Conservation (phyloP, 441 rosid genomes). For the Gossypium gossypioides region DNA sequence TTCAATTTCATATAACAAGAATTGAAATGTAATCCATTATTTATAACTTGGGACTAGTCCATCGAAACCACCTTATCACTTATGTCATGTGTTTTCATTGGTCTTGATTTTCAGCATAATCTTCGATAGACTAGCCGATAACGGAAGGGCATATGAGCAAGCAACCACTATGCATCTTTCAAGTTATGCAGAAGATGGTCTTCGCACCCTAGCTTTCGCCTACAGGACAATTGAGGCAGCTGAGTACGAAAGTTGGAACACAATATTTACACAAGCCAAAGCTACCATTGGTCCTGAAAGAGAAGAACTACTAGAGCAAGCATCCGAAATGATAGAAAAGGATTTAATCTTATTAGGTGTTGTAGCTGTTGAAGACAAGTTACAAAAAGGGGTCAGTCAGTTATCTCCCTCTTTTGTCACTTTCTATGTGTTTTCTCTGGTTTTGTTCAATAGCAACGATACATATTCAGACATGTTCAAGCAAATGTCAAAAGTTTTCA, state of each 20-base stretch:
- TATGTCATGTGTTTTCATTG: background rate
- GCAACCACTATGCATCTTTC: slow-evolving; percentile 44
- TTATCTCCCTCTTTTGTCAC: background rate
- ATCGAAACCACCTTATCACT: background rate
- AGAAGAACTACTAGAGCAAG: slow-evolving; percentile 53
- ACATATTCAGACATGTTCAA: background rate
- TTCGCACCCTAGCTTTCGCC: slow-evolving; percentile 80
- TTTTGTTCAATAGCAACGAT: background rate
- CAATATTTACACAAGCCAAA: slow-evolving; percentile 44
- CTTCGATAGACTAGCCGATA: slow-evolving; percentile 49
- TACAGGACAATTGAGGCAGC: slow-evolving; percentile 35
- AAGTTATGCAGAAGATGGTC: slow-evolving; percentile 57
- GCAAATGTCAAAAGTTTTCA: background rate
- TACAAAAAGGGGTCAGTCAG: slow-evolving; percentile 62
- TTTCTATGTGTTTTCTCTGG: background rate
- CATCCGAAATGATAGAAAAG: slow-evolving; percentile 57
- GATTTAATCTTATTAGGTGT: slow-evolving; percentile 60
- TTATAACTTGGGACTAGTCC: background rate
- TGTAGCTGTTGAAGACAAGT: slow-evolving; percentile 68
- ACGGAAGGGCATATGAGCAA: slow-evolving; percentile 38
- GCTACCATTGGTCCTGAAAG: slow-evolving; percentile 56
- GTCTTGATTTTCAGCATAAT: slow-evolving; percentile 43
- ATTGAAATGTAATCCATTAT: background rate
- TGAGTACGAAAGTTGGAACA: slow-evolving; percentile 51
- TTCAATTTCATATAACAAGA: background rate